These are phyloP conservation scores for Diaporthe eres DNA, from an alignment of 2,329 filamentous ascomycete genomes.

Conservation along the genomic window DNA sequence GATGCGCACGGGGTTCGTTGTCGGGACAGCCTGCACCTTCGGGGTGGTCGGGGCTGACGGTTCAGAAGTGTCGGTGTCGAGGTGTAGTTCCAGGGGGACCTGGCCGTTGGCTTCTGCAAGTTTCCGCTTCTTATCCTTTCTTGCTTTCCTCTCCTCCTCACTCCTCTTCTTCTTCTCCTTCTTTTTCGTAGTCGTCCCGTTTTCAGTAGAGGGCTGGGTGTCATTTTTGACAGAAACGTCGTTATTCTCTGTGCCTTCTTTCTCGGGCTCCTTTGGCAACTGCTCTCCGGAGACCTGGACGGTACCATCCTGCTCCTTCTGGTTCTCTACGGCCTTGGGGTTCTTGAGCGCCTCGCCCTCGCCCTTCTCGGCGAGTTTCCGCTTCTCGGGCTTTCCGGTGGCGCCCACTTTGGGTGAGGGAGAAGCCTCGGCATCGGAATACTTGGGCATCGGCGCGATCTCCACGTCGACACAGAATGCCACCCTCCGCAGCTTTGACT, in stretches of 20 bases:
- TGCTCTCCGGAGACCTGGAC: constrained; percentile 59
- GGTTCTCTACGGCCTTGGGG: constrained; percentile 71
- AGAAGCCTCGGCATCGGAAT: constrained; percentile 71
- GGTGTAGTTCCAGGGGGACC: constrained; percentile 85
- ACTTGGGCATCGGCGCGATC: constrained; percentile 89
- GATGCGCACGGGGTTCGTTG: constrained; percentile 91
- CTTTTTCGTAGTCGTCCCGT: constrained; percentile 69
- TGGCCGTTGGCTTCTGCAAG: constrained; percentile 90
- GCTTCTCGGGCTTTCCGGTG: constrained; percentile 70
- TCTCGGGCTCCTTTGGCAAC: constrained; percentile 57
- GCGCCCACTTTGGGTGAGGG: constrained; percentile 59
- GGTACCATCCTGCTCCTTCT: constrained; percentile 61
- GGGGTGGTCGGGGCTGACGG: constrained; percentile 52
- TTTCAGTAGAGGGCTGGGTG: constrained; percentile 27
- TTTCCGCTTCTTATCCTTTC: constrained; percentile 89
- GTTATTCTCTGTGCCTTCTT: constrained; percentile 49
- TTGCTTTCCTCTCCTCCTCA: constrained; percentile 91
- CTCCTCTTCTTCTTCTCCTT: constrained; percentile 97
- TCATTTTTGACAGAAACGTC: constrained; percentile 41
- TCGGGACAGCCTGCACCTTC: constrained; percentile 77
- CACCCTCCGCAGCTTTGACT: constrained; percentile 86
- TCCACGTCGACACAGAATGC: constrained; percentile 98
- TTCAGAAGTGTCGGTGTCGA: constrained; percentile 74
- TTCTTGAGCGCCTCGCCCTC: constrained; percentile 83
- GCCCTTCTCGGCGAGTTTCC: constrained; percentile 75